Percentiles rank a stretch among this genome's conserved stretches.
phyloP scores from a whole-genome alignment of 768 basidiomycete species.

The Tulasnella sp. region DNA sequence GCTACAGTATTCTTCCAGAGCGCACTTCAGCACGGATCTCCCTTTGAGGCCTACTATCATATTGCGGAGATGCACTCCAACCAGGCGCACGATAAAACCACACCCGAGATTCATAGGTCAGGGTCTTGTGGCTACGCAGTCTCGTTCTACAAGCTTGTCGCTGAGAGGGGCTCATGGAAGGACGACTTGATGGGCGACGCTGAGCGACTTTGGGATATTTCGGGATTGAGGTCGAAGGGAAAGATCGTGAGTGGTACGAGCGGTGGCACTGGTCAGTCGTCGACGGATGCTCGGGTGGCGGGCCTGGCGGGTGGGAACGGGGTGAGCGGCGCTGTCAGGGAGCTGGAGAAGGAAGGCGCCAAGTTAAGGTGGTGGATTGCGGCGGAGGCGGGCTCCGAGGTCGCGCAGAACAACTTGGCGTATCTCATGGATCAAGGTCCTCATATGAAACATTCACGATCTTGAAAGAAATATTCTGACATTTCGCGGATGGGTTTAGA shows the following conservation, averaged over 20 bases:
- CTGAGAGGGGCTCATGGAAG: conserved; percentile 81
- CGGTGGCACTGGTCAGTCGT: neutral
- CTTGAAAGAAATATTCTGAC: neutral
- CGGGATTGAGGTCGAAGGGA: conserved; percentile 24
- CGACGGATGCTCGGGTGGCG: neutral
- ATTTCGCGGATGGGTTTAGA: conserved; percentile 34
- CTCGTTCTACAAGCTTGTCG: conserved; percentile 85
- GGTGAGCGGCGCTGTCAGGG: conserved; percentile 33
- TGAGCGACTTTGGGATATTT: conserved; percentile 52
- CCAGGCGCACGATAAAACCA: conserved; percentile 35
- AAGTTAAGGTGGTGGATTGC: conserved; percentile 93
- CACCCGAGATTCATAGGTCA: conserved; percentile 22
- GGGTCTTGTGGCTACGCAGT: conserved; percentile 85
- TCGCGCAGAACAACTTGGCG: conserved; percentile 91
- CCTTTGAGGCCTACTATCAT: conserved; percentile 92
- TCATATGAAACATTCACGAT: conserved; percentile 17
- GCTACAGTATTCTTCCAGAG: conserved; percentile 73
- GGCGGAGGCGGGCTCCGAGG: conserved; percentile 83
- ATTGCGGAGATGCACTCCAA: conserved; percentile 70
- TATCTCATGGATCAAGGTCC: conserved; percentile 84
- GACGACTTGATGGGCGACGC: conserved; percentile 76
- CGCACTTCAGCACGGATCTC: conserved; percentile 78
- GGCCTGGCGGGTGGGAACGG: neutral
- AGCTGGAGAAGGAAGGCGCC: conserved; percentile 63
- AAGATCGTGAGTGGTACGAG: neutral